phyloP scores from a whole-genome alignment of 1,139 yeast genomes.

The Scheffersomyces segobiensis region DNA sequence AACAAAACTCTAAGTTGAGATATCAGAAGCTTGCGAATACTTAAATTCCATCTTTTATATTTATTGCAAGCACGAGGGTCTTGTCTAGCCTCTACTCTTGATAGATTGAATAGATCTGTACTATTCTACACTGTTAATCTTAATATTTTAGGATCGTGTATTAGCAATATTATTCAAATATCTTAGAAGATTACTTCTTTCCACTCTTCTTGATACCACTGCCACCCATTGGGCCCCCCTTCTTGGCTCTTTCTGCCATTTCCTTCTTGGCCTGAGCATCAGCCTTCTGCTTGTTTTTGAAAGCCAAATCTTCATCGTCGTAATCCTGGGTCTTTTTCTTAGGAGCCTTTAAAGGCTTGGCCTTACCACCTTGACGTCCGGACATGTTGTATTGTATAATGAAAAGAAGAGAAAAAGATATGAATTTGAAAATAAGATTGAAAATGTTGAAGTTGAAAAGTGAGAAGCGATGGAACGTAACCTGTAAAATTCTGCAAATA shows the following conservation, averaged over 20 bases:
- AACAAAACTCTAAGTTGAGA: not conserved
- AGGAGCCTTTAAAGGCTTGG: slow-evolving; percentile 67
- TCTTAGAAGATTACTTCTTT: slow-evolving; percentile 43
- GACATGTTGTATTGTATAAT: slow-evolving; percentile 42
- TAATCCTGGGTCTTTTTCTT: slow-evolving; percentile 76
- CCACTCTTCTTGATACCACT: slow-evolving; percentile 95
- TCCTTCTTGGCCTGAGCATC: slow-evolving; percentile 92
- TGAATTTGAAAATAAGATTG: not conserved
- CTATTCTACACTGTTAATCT: not conserved
- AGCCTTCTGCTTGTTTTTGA: slow-evolving; percentile 91
- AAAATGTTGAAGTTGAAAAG: not conserved
- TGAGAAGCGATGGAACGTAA: not conserved
- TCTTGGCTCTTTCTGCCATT: slow-evolving; percentile 81
- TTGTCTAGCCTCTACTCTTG: not conserved
- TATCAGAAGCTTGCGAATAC: not conserved
- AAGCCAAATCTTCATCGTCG: slow-evolving; percentile 81
- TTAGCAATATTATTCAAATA: not conserved
- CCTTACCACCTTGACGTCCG: slow-evolving; percentile 76
- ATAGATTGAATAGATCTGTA: not conserved
- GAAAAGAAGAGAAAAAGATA: not conserved
- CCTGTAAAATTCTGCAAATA: not conserved
- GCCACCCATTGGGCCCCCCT: slow-evolving; percentile 88
- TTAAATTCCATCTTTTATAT: too few species aligned
- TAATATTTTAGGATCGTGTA: not conserved
- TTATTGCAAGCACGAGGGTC: not conserved